Evolutionary conservation across 2,329 filamentous ascomycete species (phyloP).

Genomic region (Ceratocystis harringtonii): DNA sequence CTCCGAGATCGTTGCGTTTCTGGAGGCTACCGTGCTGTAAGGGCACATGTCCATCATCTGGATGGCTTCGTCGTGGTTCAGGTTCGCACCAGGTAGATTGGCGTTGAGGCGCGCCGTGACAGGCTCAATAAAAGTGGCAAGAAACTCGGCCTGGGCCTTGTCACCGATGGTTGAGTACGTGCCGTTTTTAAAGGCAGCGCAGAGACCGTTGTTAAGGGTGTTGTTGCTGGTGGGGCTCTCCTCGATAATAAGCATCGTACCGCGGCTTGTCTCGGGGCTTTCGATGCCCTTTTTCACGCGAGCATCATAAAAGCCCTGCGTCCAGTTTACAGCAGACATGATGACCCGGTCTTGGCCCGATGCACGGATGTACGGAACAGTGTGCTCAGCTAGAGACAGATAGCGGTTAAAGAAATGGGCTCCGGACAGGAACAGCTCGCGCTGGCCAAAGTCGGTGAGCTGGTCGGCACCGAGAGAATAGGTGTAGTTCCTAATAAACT

Average conservation of each 20-base stretch:
- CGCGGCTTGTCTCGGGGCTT: conserved; percentile 31
- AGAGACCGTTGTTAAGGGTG: conserved; percentile 61
- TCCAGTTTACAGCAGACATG: conserved; percentile 60
- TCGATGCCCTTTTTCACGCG: conserved; percentile 27
- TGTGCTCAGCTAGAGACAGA: conserved; percentile 38
- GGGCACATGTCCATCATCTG: conserved; percentile 81
- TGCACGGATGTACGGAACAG: conserved; percentile 56
- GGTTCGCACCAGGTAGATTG: conserved; percentile 50
- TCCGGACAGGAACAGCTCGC: conserved; percentile 60
- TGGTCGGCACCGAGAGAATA: conserved; percentile 58
- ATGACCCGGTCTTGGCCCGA: conserved; percentile 57
- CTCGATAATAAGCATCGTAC: conserved; percentile 50
- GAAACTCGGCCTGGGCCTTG: conserved; percentile 42
- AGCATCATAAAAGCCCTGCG: conserved; percentile 50
- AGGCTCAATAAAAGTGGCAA: conserved; percentile 45
- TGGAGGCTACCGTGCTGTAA: conserved; percentile 60
- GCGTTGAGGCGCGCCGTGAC: conserved; percentile 56
- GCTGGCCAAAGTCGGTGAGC: conserved; percentile 50
- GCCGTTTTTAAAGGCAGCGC: conserved; percentile 53
- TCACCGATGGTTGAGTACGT: conserved; percentile 33
- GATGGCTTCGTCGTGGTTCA: conserved; percentile 48
- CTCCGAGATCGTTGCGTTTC: conserved; percentile 38
- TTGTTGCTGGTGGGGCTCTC: conserved; percentile 60
- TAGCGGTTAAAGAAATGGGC: conserved; percentile 64
- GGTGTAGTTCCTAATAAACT: conserved; percentile 56